A percentile compares a stretch with the other conserved stretches of the same genome.
Evolutionary conservation across 441 rosid species (phyloP).

Genomic region (Rhodomyrtus psidioides): DNA sequence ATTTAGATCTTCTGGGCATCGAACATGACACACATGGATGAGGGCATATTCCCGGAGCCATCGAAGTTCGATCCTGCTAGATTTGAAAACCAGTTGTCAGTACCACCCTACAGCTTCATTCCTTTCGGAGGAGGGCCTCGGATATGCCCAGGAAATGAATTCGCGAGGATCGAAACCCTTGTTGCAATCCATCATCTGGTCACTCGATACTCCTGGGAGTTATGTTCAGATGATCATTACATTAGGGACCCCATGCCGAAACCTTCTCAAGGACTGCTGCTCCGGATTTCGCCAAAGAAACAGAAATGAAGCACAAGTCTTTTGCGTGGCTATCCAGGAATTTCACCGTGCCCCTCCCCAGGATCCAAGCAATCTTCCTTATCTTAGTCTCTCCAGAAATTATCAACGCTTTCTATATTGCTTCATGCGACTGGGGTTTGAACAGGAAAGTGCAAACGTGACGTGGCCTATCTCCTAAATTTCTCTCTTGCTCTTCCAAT

Average conservation of each 20-base stretch:
- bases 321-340: neutral
- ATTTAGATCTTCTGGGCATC: slow-evolving; percentile 44
- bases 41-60: slow-evolving; percentile 35
- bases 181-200: slow-evolving; percentile 9
- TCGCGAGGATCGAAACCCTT: slow-evolving; percentile 37
- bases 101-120: slow-evolving; percentile 38
- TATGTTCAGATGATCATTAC: neutral
- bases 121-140: slow-evolving; percentile 48
- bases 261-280: slow-evolving; percentile 1
- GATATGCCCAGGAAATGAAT: slow-evolving; percentile 53
- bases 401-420: too few relatives aligned
- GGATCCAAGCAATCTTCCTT: too few relatives aligned
- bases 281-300: neutral
- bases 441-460: too few relatives aligned
- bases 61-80: slow-evolving; percentile 33
- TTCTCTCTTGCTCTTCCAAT: too few relatives aligned
- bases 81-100: slow-evolving; percentile 31
- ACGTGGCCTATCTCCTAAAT: too few relatives aligned
- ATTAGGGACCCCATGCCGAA: neutral
- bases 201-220: slow-evolving; percentile 1
- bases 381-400: too few relatives aligned
- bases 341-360: neutral
- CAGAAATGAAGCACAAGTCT: neutral
- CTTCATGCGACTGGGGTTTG: too few relatives aligned
- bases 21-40: slow-evolving; percentile 42